phyloP scores from a whole-genome alignment of 306 rosid species.

The Fragaria vesca region DNA sequence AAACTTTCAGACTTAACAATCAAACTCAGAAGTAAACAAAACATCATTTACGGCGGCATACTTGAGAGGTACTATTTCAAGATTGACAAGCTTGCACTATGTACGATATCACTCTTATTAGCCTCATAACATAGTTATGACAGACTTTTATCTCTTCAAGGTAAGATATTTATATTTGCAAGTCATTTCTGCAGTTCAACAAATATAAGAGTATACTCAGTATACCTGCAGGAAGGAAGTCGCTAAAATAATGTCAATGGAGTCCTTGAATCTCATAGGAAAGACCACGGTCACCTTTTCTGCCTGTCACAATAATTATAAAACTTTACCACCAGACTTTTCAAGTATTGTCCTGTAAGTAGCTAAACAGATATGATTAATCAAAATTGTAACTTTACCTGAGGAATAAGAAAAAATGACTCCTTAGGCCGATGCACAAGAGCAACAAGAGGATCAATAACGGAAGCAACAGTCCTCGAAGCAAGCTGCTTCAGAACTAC shows the following conservation, averaged over 20 bases:
- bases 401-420: conserved; percentile 76
- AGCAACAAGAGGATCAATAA: conserved; percentile 59
- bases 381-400: conserved; percentile 36
- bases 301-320: conserved; percentile 49
- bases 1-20: conserved; percentile 27
- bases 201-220: conserved; percentile 5
- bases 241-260: conserved; percentile 83
- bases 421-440: conserved; percentile 91
- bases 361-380: conserved; percentile 7
- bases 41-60: neutral
- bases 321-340: conserved; percentile 19
- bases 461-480: conserved; percentile 50
- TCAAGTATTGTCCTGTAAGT: neutral
- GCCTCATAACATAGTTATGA: neutral
- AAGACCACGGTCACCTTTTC: conserved; percentile 87
- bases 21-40: conserved; percentile 24
- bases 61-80: neutral
- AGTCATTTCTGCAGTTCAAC: neutral
- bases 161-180: neutral
- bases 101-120: neutral
- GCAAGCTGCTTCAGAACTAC: conserved; percentile 66
- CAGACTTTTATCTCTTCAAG: neutral
- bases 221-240: conserved; percentile 95
- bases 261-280: conserved; percentile 94
- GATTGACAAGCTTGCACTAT: neutral